A percentile compares a stretch with the other conserved stretches of the same genome.
These are phyloP conservation scores for Paecilomyces dactylethromorphus DNA, from an alignment of 2,329 filamentous ascomycete genomes.

Conservation along the genomic window DNA sequence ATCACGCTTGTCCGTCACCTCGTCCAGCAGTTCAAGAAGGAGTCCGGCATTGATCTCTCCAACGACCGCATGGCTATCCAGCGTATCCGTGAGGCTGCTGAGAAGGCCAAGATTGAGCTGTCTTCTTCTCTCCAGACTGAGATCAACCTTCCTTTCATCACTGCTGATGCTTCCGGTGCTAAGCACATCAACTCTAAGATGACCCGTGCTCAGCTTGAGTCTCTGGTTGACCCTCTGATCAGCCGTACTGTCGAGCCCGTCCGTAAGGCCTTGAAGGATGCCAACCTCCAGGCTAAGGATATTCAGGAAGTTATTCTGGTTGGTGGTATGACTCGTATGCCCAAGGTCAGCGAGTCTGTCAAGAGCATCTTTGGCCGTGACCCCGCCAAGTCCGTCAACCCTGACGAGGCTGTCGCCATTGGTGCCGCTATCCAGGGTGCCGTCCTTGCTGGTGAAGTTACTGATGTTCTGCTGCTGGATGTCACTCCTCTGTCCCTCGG, in stretches of 20 bases:
- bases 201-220: constrained; percentile 85
- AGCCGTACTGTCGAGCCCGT: constrained; percentile 82
- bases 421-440: constrained; percentile 96
- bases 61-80: constrained; percentile 96
- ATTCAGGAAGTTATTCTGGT: constrained; percentile 98
- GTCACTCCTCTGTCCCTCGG: constrained; percentile 93
- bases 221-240: constrained; percentile 85
- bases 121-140: constrained; percentile 93
- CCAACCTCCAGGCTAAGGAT: constrained; percentile 81
- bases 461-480: constrained; percentile 89
- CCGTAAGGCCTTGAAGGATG: constrained; percentile 93
- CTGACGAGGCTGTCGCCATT: constrained; percentile 95
- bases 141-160: constrained; percentile 98
- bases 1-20: constrained; percentile 90
- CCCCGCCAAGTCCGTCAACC: constrained; percentile 96
- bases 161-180: constrained; percentile 86
- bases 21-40: constrained; percentile 93
- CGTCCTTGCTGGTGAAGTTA: constrained; percentile 93
- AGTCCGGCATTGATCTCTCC: constrained; percentile 83
- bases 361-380: constrained; percentile 96
- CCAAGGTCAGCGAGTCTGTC: constrained; percentile 92
- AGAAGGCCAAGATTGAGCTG: constrained; percentile 99
- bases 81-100: constrained; percentile 95
- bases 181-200: constrained; percentile 99
- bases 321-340: constrained; percentile 99